Percentiles rank a stretch among this genome's conserved stretches.
These are phyloP conservation scores for Phanerochaete carnosa DNA, from an alignment of 768 basidiomycete species.

Conservation along the genomic window DNA sequence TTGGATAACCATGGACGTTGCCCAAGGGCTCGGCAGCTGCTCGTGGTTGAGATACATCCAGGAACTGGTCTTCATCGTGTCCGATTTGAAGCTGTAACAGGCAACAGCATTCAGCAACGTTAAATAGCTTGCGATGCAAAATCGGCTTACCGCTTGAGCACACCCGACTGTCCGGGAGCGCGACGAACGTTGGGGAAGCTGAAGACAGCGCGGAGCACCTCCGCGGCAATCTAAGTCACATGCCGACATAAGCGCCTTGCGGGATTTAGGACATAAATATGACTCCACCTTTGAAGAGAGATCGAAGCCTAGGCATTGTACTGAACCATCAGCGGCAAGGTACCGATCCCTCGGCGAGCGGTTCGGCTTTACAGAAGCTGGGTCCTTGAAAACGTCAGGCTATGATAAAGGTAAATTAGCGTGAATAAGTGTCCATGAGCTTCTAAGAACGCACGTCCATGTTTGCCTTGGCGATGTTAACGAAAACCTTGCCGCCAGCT, in stretches of 20 bases:
- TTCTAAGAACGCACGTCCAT: constrained; percentile 44
- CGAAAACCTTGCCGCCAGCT: constrained; percentile 54
- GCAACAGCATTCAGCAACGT: background rate
- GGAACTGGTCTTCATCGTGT: constrained; percentile 42
- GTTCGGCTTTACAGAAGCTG: constrained; percentile 39
- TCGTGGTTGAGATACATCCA: constrained; percentile 54
- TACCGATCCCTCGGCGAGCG: constrained; percentile 43
- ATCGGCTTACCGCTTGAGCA: constrained; percentile 53
- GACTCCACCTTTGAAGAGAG: constrained; percentile 50
- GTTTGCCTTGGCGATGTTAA: constrained; percentile 57
- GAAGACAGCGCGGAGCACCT: constrained; percentile 65
- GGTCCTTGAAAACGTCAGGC: constrained; percentile 45
- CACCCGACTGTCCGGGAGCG: constrained; percentile 66
- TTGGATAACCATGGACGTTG: constrained; percentile 59
- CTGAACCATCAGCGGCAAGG: constrained; percentile 46
- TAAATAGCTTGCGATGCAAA: background rate
- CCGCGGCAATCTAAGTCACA: constrained; percentile 44
- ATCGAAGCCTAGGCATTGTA: constrained; percentile 47
- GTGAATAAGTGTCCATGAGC: background rate
- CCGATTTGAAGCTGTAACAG: constrained; percentile 43
- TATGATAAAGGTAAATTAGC: constrained; percentile 31
- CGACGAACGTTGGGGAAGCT: constrained; percentile 55
- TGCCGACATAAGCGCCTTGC: background rate
- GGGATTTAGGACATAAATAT: background rate
- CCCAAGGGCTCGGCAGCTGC: constrained; percentile 60